Base-by-base conservation (phyloP, 192 early-diverging fungal genomes). In the Jimgerdemannia flammicorona region DNA sequence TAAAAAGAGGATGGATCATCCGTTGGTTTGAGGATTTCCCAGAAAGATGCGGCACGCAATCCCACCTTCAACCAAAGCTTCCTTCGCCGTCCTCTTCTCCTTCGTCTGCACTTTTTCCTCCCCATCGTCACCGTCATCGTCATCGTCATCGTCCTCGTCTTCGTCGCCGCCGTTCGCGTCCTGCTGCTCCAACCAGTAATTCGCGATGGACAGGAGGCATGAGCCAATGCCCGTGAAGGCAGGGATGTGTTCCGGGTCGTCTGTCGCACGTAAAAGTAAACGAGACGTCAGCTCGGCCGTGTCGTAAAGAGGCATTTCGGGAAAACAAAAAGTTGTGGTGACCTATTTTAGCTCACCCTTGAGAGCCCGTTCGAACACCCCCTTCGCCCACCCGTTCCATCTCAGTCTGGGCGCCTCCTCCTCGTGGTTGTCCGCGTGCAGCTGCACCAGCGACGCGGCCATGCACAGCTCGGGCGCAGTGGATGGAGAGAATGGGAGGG, bases 161-260 rank as follows among this genome's bases (percentile, higher is more conserved):
- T 79, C 76, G 59, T 79, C 74, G 40, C 70, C 81, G 42, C 72
- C 19, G 78, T 42, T 79, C 64, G 42, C 75, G 76, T 11, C 71
- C 39, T 43, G 78, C 75, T 39, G 79, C 43, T 70, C 72, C 75
- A 64, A 75, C 71, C 40, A 79, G 40, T 19, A 73, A 75, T 4
- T 43, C 8, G 18, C 72, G 64, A 72, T 83, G 49, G 1, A 64
- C 43, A 68, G 40, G 44, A 44, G 44, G 10, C 63, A 41, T 18
- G 64, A 64, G 44, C 65, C 39, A 66, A 44, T 64, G 17, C 67
- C 63, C 29, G 65, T 41, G 4, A 64, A 43, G 6, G n/a, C 43
- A 3, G 44, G 14, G 29, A 73, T 73, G 72, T 64, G 14, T 20
- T 9, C 54, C 10, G 19, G 10, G 42, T 67, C 72, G 9, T 73